phyloP scores from a whole-genome alignment of 208 protist species.

The Crithidia thermophila region DNA sequence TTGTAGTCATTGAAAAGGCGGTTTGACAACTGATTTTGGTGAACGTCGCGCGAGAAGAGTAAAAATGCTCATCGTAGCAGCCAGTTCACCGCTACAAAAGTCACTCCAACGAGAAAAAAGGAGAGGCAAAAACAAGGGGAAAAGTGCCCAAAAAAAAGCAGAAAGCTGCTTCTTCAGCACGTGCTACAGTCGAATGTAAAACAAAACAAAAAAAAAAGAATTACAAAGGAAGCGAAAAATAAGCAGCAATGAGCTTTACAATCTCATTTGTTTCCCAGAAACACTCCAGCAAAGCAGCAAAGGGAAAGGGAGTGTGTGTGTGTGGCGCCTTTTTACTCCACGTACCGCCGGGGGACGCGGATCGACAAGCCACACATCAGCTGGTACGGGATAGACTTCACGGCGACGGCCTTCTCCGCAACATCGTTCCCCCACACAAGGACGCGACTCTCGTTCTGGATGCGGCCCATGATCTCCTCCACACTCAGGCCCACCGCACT shows the following conservation, averaged over 20 bases:
- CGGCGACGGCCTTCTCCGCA: conserved; percentile 36
- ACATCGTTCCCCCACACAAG: conserved; percentile 52
- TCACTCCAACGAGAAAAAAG: too few relatives aligned
- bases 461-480: conserved; percentile 36
- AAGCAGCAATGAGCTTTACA: too few relatives aligned
- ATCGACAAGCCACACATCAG: conserved; percentile 50
- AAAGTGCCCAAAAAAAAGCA: too few relatives aligned
- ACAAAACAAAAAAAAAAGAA: conserved; percentile 12
- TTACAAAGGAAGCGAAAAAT: background rate
- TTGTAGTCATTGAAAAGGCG: too few relatives aligned
- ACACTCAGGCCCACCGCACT: conserved; percentile 27
- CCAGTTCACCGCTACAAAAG: too few relatives aligned
- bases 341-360: conserved; percentile 45
- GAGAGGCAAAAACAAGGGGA: too few relatives aligned
- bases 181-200: too few relatives aligned
- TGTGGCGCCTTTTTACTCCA: conserved; percentile 11
- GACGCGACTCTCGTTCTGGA: conserved; percentile 38
- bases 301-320: background rate
- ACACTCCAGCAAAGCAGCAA: background rate
- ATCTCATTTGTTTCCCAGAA: too few relatives aligned
- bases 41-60: too few relatives aligned
- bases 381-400: conserved; percentile 54
- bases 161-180: too few relatives aligned
- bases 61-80: too few relatives aligned
- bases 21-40: too few relatives aligned